Evolutionary conservation across 257 asterid species (phyloP).

Genomic region (Verbena officinalis): DNA sequence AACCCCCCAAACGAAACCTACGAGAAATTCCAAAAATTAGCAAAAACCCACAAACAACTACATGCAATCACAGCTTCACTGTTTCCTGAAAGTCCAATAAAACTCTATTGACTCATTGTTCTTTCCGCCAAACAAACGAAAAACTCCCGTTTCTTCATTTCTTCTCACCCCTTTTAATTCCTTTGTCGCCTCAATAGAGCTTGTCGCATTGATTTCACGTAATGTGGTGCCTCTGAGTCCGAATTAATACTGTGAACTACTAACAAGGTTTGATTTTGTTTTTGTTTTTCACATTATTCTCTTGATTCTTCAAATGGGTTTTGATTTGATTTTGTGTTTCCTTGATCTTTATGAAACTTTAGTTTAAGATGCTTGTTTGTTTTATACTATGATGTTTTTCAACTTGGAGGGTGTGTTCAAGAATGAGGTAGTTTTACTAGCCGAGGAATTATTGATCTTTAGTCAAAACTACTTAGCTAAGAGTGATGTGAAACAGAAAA

Average conservation of each 20-base stretch:
- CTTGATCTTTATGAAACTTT: not conserved
- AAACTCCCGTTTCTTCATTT: not conserved
- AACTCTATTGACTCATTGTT: constrained; percentile 33
- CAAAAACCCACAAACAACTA: constrained; percentile 1
- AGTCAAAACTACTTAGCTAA: constrained; percentile 19
- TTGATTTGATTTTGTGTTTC: constrained; percentile 5
- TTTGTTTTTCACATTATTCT: constrained; percentile 7
- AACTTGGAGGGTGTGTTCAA: constrained; percentile 9
- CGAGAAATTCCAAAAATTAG: not conserved
- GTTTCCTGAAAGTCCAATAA: constrained; percentile 24
- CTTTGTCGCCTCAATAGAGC: not conserved
- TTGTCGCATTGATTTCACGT: constrained; percentile 15
- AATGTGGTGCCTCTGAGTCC: constrained; percentile 34
- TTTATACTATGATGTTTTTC: constrained; percentile 3
- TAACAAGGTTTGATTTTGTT: constrained; percentile 25
- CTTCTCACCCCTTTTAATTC: constrained; percentile 15
- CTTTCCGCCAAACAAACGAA: constrained; percentile 41
- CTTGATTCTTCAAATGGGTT: constrained; percentile 27
- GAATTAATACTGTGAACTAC: not conserved
- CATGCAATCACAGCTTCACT: constrained; percentile 20
- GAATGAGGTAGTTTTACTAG: constrained; percentile 1
- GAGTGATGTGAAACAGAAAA: constrained; percentile 18
- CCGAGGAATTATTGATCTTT: constrained; percentile 24
- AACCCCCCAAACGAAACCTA: not conserved
- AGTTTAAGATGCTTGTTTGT: constrained; percentile 18